Evolutionary conservation across 805 yeast species (phyloP).

Genomic region (Myxozyma sirexii): DNA sequence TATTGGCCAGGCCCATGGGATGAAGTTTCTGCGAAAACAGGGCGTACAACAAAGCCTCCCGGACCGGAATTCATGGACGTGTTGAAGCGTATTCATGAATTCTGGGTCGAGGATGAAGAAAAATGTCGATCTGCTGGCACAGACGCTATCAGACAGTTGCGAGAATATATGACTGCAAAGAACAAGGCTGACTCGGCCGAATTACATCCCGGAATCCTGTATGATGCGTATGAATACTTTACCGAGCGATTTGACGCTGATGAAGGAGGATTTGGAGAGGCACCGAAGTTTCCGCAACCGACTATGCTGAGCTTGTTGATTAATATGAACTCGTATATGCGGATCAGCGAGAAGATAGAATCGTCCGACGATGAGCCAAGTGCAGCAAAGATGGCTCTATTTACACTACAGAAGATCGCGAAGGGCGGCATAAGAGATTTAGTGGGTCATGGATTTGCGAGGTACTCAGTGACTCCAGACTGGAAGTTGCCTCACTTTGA

Average conservation of each 20-base stretch:
- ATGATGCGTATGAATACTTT: constrained; percentile 38
- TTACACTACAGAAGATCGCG: constrained; percentile 40
- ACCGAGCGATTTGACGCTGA: constrained; percentile 36
- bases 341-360: constrained; percentile 25
- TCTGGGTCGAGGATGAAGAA: constrained; percentile 41
- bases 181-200: constrained; percentile 1
- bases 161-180: constrained; percentile 27
- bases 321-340: constrained; percentile 12
- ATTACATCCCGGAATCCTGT: constrained; percentile 18
- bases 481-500: constrained; percentile 49
- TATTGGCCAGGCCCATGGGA: constrained; percentile 45
- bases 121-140: constrained; percentile 39
- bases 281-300: constrained; percentile 46
- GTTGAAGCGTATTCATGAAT: constrained; percentile 38
- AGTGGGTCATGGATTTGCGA: constrained; percentile 44
- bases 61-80: constrained; percentile 40
- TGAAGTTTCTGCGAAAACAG: constrained; percentile 24
- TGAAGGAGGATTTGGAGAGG: constrained; percentile 43
- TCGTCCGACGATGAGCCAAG: constrained; percentile 1
- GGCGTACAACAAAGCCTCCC: constrained; percentile 16
- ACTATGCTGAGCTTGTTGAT: constrained; percentile 39
- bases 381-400: constrained; percentile 36
- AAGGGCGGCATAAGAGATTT: constrained; percentile 46
- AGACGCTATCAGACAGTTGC: constrained; percentile 35
- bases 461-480: constrained; percentile 46